Base-by-base conservation (phyloP, 371 early-diverging fungal species). In the Mortierella sp. region DNA sequence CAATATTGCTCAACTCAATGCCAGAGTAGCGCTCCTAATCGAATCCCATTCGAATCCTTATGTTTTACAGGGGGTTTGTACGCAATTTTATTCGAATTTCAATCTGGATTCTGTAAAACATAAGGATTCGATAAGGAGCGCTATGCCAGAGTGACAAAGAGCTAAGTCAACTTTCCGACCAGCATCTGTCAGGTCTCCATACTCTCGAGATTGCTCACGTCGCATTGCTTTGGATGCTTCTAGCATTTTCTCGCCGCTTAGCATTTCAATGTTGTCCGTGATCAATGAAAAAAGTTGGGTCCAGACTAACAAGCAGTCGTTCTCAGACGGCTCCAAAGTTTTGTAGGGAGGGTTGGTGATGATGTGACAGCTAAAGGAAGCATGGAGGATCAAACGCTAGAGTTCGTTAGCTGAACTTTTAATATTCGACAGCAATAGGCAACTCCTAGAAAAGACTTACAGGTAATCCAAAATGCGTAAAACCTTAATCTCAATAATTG, bases 111-210 rank as follows among this genome's bases (percentile, higher is more conserved):
- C n/a, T n/a, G n/a, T n/a, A n/a, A n/a, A n/a, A n/a, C n/a, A n/a
- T n/a, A n/a, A n/a, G n/a, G n/a, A n/a, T n/a, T n/a, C n/a, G n/a
- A n/a, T n/a, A n/a, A n/a, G n/a, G n/a, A n/a, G n/a, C n/a, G n/a
- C n/a, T n/a, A n/a, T n/a, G n/a, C n/a, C n/a, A n/a, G n/a, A n/a
- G n/a, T n/a, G n/a, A n/a, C 19, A 31, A 67, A 67, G 35, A 49
- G 29, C n/a, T 10, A 60, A 49, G 31, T 68, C 68, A n/a, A 61
- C 55, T 37, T 68, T 68, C 19, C 68, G 61, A 22, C 68, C 62
- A 15, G 32, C 26, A 23, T 68, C 55, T 6, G 32, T 60, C 45
- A 61, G 37, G 13, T 67, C 51, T 26, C 53, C 53, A 51, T 51
- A 26, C 67, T 55, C 45, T 2, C 29, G 7, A 42, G 58, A 42